Evolutionary conservation across 2,329 filamentous ascomycete genomes (phyloP), one percentile per base, ranked within the genome.

Genomic region (Thielaviopsis populi): DNA sequence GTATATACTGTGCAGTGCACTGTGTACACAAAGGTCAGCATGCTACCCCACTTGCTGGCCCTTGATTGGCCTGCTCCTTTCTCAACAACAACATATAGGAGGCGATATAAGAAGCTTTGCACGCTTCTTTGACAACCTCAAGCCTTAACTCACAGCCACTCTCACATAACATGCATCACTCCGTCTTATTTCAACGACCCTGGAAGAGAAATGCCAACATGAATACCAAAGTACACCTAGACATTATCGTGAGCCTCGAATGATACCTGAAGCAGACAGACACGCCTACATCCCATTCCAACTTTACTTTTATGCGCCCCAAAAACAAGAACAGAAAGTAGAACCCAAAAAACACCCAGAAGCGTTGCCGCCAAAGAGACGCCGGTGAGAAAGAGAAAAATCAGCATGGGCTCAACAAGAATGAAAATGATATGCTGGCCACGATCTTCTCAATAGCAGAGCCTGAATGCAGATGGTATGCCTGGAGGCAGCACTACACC

Each of bases 91-190:
- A 19, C 13, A 15, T 15, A 19, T 46, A 46, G 6, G 42, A 19
- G 3, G n/a, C 15, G n/a, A 6, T 3, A 4, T 3, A 4, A 46
- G 6, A 4, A 17, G n/a, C 42, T n/a, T n/a, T n/a, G n/a, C n/a
- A n/a, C n/a, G n/a, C n/a, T n/a, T n/a, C n/a, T n/a, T n/a, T n/a
- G n/a, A n/a, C n/a, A n/a, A n/a, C n/a, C n/a, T n/a, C n/a, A n/a
- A n/a, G n/a, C n/a, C n/a, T n/a, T n/a, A n/a, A n/a, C n/a, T n/a
- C n/a, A n/a, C n/a, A n/a, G n/a, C n/a, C n/a, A n/a, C n/a, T n/a
- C n/a, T n/a, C n/a, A n/a, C n/a, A 17, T 30, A 17, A 24, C 2
- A 27, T 24, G 73, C 75, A 76, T 77, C 77, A 78, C 78, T 75
- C 74, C 76, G 74, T 75, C 72, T 76, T 75, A 68, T 71, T 72